Conservation (phyloP, 2,329 filamentous ascomycete genomes). For the Aureobasidium mangrovei region DNA sequence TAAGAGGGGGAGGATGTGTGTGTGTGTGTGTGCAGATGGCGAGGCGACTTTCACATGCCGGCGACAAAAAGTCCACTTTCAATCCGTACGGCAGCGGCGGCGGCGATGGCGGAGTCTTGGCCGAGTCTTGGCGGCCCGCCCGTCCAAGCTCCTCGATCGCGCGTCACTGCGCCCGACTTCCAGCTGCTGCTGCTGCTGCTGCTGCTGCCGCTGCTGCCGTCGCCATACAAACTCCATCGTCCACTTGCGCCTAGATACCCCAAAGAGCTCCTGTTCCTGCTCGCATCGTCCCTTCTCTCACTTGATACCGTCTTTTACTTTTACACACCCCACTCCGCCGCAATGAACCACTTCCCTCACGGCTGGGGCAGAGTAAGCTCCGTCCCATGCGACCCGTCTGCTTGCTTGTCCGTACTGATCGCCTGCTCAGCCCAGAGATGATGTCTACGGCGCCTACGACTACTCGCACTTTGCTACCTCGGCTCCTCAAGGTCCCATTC, state of each 20-base stretch:
- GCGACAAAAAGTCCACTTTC: background rate
- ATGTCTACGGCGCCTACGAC: constrained; percentile 93
- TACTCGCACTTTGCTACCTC: constrained; percentile 64
- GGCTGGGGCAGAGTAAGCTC: constrained; percentile 55
- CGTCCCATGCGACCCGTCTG: constrained; percentile 21
- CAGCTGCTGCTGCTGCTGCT: background rate
- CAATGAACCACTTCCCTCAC: constrained; percentile 58
- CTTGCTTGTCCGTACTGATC: constrained; percentile 29
- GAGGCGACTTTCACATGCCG: constrained; percentile 2
- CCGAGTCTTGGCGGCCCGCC: too few species aligned
- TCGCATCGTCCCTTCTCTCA: background rate
- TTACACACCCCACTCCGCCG: constrained; percentile 19
- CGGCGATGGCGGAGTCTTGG: background rate
- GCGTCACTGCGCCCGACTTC: constrained; percentile 6
- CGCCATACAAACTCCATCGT: background rate
- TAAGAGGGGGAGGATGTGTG: background rate
- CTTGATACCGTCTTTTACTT: background rate
- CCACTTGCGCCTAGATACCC: background rate
- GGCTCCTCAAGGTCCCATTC: constrained; percentile 53
- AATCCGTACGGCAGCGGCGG: background rate
- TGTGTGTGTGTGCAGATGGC: background rate
- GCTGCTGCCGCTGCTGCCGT: background rate
- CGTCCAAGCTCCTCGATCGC: background rate
- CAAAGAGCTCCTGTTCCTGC: background rate
- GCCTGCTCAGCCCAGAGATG: constrained; percentile 72